Conservation (phyloP, 1,284 basidiomycete genomes). For the Xerocomus minutiporus region DNA sequence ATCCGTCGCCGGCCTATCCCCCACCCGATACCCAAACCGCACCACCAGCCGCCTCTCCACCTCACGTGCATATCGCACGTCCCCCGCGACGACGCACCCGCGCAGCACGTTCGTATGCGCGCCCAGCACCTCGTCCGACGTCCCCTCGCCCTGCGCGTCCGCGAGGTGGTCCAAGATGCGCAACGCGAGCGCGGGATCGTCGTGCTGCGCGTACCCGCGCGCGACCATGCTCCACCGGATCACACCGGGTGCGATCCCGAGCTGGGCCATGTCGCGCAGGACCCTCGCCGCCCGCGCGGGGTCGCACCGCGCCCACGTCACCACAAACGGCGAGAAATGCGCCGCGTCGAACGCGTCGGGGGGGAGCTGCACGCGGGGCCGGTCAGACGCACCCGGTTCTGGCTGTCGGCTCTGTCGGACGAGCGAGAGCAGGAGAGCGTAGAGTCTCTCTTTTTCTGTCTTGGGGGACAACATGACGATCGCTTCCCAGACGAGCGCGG, state of each 20-base stretch:
- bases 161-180: conserved; percentile 24
- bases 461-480: conserved; percentile 16
- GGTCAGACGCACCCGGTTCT: neutral
- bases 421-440: conserved; percentile 26
- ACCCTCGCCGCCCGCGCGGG: conserved; percentile 22
- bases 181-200: conserved; percentile 18
- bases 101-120: conserved; percentile 32
- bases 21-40: conserved; percentile 19
- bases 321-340: conserved; percentile 31
- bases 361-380: conserved; percentile 12
- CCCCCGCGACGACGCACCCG: conserved; percentile 25
- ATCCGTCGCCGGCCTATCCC: conserved; percentile 23
- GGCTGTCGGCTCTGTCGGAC: conserved; percentile 11
- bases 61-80: conserved; percentile 21
- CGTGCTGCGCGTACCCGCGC: conserved; percentile 18
- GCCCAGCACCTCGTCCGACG: conserved; percentile 16
- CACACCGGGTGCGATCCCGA: conserved; percentile 26
- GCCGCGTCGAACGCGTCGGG: conserved; percentile 20
- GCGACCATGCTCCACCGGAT: conserved; percentile 27
- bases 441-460: conserved; percentile 24
- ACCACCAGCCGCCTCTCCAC: conserved; percentile 24
- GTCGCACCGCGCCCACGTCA: conserved; percentile 13
- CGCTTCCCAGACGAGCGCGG: conserved; percentile 38
- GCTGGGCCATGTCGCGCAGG: conserved; percentile 34
- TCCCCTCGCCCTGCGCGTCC: neutral